Conservation (phyloP, 371 early-diverging fungal genomes). For the Mucor indicus region DNA sequence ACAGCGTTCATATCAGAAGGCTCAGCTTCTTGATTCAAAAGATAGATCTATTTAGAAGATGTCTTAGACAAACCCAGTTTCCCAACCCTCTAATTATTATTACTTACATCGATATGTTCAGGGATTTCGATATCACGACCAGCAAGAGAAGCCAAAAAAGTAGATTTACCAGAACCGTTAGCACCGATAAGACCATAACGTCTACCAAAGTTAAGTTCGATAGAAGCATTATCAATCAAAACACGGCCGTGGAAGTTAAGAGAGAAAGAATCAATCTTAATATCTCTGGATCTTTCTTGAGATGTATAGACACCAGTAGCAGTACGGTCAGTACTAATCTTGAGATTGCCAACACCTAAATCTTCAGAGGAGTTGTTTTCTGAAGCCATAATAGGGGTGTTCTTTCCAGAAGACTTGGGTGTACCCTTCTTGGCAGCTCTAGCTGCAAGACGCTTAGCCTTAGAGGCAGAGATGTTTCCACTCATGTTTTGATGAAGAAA, state of each 20-base stretch:
- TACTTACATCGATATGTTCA: slow-evolving; percentile 88
- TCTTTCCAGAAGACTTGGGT: slow-evolving; percentile 25
- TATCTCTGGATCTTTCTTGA: slow-evolving; percentile 87
- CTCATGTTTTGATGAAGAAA: slow-evolving; percentile 5
- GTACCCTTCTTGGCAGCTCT: slow-evolving; percentile 60
- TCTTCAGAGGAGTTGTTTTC: slow-evolving; percentile 35
- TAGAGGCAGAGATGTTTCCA: slow-evolving; percentile 61
- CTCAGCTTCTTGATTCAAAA: slow-evolving; percentile 94
- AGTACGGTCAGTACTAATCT: slow-evolving; percentile 67
- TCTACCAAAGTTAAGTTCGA: slow-evolving; percentile 97
- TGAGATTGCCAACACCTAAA: slow-evolving; percentile 30
- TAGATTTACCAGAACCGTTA: slow-evolving; percentile 99
- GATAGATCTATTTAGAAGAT: slow-evolving; percentile 35
- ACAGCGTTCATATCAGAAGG: slow-evolving; percentile 90
- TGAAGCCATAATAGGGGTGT: slow-evolving; percentile 29
- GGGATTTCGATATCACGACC: slow-evolving; percentile 96
- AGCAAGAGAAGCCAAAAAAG: slow-evolving; percentile 92
- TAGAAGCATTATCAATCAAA: slow-evolving; percentile 88
- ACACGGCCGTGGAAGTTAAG: slow-evolving; percentile 92
- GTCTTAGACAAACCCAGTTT: neutral
- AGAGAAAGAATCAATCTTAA: slow-evolving; percentile 94
- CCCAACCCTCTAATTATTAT: too few species aligned
- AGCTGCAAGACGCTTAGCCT: slow-evolving; percentile 81
- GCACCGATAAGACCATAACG: slow-evolving; percentile 96
- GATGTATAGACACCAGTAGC: slow-evolving; percentile 95